Conservation (phyloP, 352 stramenopile genomes). For the Peronosclerospora sorghi region DNA sequence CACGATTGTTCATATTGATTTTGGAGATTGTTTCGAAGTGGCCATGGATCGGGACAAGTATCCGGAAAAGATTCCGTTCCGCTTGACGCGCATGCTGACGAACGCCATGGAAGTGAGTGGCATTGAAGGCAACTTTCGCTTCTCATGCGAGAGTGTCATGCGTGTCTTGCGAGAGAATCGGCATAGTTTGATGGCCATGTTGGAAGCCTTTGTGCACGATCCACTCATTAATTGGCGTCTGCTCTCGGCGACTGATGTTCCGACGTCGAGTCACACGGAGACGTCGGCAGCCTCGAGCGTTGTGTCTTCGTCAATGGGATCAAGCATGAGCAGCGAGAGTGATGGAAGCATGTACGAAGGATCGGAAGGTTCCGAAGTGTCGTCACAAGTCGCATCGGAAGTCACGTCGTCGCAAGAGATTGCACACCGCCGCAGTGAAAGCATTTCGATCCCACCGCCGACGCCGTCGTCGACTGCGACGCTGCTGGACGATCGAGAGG, state of each 20-base stretch:
- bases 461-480: slow-evolving; percentile 15
- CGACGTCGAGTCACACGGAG: slow-evolving; percentile 26
- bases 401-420: slow-evolving; percentile 7
- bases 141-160: slow-evolving; percentile 97
- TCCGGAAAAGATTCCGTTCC: slow-evolving; percentile 98
- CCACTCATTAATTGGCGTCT: slow-evolving; percentile 97
- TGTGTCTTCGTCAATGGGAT: slow-evolving; percentile 23
- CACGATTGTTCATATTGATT: slow-evolving; percentile 96
- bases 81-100: slow-evolving; percentile 97
- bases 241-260: slow-evolving; percentile 52
- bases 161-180: slow-evolving; percentile 93
- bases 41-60: slow-evolving; percentile 98
- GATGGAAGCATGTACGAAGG: slow-evolving; percentile 13
- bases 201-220: slow-evolving; percentile 99
- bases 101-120: slow-evolving; percentile 98
- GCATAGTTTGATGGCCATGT: slow-evolving; percentile 97
- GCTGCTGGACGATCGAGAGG: slow-evolving; percentile 15
- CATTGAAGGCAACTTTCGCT: slow-evolving; percentile 98
- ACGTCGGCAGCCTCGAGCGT: slow-evolving; percentile 20
- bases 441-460: slow-evolving; percentile 43
- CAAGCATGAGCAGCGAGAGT: slow-evolving; percentile 19
- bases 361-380: slow-evolving; percentile 6
- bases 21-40: slow-evolving; percentile 97
- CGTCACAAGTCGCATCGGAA: background rate
- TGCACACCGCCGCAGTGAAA: slow-evolving; percentile 30